Percentiles rank a stretch among this genome's conserved stretches.
Evolutionary conservation across 345 rosid species (phyloP).

Genomic region (Moringa oleifera): DNA sequence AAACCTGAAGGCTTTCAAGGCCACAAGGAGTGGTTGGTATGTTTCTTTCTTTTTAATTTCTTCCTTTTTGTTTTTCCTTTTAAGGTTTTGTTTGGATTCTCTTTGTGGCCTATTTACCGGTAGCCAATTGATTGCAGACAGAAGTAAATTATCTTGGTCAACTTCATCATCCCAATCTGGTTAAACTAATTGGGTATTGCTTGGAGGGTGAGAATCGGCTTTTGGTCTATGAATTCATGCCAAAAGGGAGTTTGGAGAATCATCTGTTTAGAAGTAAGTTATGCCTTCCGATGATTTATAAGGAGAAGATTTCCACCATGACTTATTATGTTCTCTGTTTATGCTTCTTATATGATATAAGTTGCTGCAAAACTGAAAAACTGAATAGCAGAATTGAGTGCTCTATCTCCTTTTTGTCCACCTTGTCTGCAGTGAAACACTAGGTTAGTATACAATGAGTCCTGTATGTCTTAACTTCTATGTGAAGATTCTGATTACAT

Average conservation of each 20-base stretch:
- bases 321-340: not conserved
- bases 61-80: not conserved
- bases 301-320: not conserved
- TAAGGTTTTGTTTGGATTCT: not conserved
- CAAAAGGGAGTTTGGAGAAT: constrained; percentile 95
- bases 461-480: too few species aligned
- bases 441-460: not conserved
- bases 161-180: constrained; percentile 89
- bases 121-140: constrained; percentile 52
- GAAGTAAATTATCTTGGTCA: constrained; percentile 96
- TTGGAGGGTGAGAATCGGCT: constrained; percentile 80
- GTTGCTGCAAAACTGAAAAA: not conserved
- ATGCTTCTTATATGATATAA: not conserved
- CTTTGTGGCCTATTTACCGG: constrained; percentile 15
- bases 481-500: too few species aligned
- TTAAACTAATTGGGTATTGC: constrained; percentile 84
- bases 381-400: not conserved
- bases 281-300: not conserved
- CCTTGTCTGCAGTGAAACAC: not conserved
- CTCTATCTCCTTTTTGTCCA: not conserved
- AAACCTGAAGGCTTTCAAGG: constrained; percentile 97
- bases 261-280: constrained; percentile 35
- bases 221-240: constrained; percentile 89
- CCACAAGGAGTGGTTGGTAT: constrained; percentile 98
- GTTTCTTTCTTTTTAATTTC: constrained; percentile 12